Percentiles rank a stretch among this genome's conserved stretches.
These are phyloP conservation scores for Colletotrichum tropicicola DNA, from an alignment of 2,329 filamentous ascomycete species.

Conservation along the genomic window DNA sequence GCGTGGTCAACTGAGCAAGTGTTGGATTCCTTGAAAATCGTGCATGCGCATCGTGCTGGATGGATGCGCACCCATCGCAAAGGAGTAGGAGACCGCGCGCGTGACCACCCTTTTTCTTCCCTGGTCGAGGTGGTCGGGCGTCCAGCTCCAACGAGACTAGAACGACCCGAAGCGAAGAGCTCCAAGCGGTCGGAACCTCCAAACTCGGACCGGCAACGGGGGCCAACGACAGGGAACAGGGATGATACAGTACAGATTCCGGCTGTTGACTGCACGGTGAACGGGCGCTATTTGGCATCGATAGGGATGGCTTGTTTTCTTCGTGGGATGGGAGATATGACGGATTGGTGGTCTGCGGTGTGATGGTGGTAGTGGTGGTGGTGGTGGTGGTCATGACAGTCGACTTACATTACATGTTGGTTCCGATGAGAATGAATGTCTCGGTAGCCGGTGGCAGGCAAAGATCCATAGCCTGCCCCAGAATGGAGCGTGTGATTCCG, in stretches of 20 bases:
- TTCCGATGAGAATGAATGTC: neutral
- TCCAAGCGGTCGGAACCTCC: conserved; percentile 14
- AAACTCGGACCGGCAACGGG: conserved; percentile 8
- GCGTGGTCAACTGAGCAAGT: neutral
- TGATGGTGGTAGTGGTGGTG: neutral
- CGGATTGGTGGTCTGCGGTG: too few relatives aligned
- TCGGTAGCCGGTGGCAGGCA: neutral
- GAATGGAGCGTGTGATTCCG: neutral
- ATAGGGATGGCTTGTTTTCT: neutral
- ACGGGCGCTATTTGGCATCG: neutral
- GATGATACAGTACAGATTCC: neutral
- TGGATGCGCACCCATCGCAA: neutral
- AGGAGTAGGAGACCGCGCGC: neutral
- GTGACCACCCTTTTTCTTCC: conserved; percentile 5
- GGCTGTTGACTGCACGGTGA: conserved; percentile 21
- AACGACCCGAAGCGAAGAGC: neutral
- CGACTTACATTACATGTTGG: too few relatives aligned
- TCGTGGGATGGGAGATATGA: too few relatives aligned
- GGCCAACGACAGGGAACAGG: conserved; percentile 16
- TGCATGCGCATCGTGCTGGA: neutral
- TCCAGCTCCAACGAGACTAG: conserved; percentile 2
- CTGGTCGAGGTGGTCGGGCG: conserved; percentile 3
- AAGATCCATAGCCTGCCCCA: neutral
- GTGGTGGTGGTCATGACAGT: neutral
- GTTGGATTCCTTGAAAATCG: conserved; percentile 5